phyloP scores from a whole-genome alignment of 441 rosid species.

The Brassica hybrid region DNA sequence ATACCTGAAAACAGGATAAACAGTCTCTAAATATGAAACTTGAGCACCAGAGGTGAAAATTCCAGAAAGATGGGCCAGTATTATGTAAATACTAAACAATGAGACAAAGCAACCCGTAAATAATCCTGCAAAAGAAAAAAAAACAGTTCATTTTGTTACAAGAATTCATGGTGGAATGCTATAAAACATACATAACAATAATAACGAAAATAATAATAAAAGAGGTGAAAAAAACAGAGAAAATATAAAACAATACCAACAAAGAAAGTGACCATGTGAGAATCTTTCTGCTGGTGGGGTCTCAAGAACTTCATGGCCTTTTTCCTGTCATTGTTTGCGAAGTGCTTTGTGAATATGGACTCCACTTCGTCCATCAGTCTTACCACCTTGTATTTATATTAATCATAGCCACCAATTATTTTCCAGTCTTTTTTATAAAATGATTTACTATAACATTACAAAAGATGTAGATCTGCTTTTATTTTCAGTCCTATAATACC shows the following conservation, averaged over 20 bases:
- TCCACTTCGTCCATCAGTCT: conserved; percentile 99
- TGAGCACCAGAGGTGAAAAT: conserved; percentile 60
- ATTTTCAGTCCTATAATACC: conserved; percentile 50
- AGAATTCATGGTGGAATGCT: background rate
- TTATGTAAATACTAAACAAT: conserved; percentile 78
- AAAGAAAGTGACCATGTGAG: conserved; percentile 98
- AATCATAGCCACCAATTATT: conserved; percentile 34
- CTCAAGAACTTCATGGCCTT: conserved; percentile 96
- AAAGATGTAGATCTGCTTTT: background rate
- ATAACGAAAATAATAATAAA: background rate
- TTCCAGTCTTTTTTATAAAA: conserved; percentile 3
- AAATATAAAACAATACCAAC: conserved; percentile 61
- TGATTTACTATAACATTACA: conserved; percentile 5
- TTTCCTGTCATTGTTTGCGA: conserved; percentile 92
- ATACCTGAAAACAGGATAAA: conserved; percentile 98
- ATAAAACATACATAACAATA: background rate
- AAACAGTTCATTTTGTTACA: background rate
- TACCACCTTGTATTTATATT: conserved; percentile 58
- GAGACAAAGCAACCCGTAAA: conserved; percentile 93
- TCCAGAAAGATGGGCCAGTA: conserved; percentile 85
- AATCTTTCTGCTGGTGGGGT: conserved; percentile 84
- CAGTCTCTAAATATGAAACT: conserved; percentile 73
- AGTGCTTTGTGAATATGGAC: conserved; percentile 93
- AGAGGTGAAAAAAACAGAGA: conserved; percentile 2
- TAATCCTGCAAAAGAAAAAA: conserved; percentile 61